These are phyloP conservation scores for Farysia itapuensis DNA, from an alignment of 1,284 basidiomycete genomes.

Conservation along the genomic window DNA sequence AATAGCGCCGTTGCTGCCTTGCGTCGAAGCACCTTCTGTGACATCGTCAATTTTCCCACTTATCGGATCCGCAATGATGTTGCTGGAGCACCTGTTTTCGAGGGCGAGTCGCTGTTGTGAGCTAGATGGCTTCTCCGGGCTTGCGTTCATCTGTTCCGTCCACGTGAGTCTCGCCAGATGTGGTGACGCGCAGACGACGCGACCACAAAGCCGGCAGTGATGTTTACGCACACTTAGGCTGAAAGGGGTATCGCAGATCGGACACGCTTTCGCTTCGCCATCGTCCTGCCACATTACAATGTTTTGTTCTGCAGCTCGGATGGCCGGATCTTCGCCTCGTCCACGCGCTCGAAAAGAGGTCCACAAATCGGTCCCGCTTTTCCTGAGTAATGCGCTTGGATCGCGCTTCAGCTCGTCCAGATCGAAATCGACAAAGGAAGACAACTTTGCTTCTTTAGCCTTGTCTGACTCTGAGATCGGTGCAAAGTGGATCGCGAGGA, in stretches of 20 bases:
- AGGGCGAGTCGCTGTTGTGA: slow-evolving; percentile 11
- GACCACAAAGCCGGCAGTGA: slow-evolving; percentile 91
- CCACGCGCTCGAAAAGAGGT: slow-evolving; percentile 28
- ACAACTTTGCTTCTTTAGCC: slow-evolving; percentile 1
- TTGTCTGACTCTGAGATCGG: slow-evolving; percentile 11
- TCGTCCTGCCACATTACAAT: slow-evolving; percentile 97
- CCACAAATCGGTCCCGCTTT: slow-evolving; percentile 36
- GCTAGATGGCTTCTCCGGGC: slow-evolving; percentile 16
- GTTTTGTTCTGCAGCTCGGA: slow-evolving; percentile 69
- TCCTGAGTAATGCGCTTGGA: slow-evolving; percentile 17
- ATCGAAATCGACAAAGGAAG: slow-evolving; percentile 24
- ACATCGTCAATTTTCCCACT: slow-evolving; percentile 31
- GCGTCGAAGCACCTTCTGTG: slow-evolving; percentile 17
- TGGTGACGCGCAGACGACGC: slow-evolving; percentile 87
- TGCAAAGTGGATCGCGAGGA: slow-evolving; percentile 40
- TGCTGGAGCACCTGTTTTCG: slow-evolving; percentile 36
- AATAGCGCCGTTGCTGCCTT: neutral
- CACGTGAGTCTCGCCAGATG: slow-evolving; percentile 62
- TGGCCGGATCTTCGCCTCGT: slow-evolving; percentile 26
- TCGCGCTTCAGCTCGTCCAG: slow-evolving; percentile 33
- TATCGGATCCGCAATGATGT: slow-evolving; percentile 38
- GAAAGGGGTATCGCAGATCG: slow-evolving; percentile 84
- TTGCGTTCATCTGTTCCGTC: slow-evolving; percentile 20
- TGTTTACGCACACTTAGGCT: slow-evolving; percentile 90
- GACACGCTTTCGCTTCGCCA: slow-evolving; percentile 72